These are phyloP conservation scores for Chaetomiaceae sp. DNA, from an alignment of 2,329 filamentous ascomycete species.

Conservation along the genomic window DNA sequence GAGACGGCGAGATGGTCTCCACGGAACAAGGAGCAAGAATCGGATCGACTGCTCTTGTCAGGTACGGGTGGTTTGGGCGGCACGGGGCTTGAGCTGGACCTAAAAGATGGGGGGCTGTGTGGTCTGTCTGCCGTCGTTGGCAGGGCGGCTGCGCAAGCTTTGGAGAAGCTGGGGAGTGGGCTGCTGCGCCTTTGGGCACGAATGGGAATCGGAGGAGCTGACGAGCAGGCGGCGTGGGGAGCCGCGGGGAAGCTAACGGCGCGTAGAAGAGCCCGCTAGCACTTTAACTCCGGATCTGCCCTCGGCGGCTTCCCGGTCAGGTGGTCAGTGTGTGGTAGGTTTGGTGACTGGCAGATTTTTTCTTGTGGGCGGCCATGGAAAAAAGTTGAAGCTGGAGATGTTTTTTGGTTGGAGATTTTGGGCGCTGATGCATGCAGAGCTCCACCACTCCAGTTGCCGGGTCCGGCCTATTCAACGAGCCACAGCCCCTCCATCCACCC, in stretches of 20 bases:
- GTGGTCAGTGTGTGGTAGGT: slow-evolving; percentile 4
- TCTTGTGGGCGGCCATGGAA: slow-evolving; percentile 10
- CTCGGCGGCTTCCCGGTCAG: slow-evolving; percentile 6
- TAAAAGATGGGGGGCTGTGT: slow-evolving; percentile 19
- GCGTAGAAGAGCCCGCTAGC: slow-evolving; percentile 7
- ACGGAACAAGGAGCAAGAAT: slow-evolving; percentile 1
- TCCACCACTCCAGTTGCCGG: slow-evolving; percentile 22
- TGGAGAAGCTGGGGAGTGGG: slow-evolving; percentile 16
- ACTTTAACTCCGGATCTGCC: neutral
- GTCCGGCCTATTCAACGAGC: slow-evolving; percentile 15
- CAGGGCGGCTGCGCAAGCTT: slow-evolving; percentile 15
- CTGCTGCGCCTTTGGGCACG: slow-evolving; percentile 26
- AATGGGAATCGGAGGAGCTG: slow-evolving; percentile 24
- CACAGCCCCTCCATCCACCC: slow-evolving; percentile 19
- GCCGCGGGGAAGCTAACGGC: slow-evolving; percentile 13
- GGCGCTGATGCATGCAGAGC: slow-evolving; percentile 28
- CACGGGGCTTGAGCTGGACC: slow-evolving; percentile 9
- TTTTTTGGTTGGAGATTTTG: slow-evolving; percentile 26
- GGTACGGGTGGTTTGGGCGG: slow-evolving; percentile 17
- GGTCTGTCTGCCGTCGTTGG: neutral
- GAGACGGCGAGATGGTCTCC: slow-evolving; percentile 1
- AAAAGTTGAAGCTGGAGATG: slow-evolving; percentile 19
- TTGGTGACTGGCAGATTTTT: slow-evolving; percentile 18
- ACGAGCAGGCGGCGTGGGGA: slow-evolving; percentile 16
- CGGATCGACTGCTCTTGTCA: slow-evolving; percentile 9